Evolutionary conservation across 1,284 basidiomycete species (phyloP).

Genomic region (Sanghuangporus sanghuang): DNA sequence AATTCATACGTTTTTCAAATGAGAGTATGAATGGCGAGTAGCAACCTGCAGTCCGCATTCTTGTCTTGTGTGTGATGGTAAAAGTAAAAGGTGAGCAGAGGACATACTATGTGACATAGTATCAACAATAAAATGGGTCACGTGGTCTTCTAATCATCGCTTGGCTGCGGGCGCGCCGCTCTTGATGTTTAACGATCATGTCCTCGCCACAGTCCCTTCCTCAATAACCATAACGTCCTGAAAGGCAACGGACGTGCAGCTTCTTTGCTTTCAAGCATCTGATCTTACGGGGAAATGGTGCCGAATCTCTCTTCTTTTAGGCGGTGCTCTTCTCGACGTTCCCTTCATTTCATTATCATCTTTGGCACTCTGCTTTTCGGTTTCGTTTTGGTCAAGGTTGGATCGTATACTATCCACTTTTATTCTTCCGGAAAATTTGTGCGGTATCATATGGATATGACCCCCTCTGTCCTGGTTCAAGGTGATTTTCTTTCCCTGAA

Average conservation of each 20-base stretch:
- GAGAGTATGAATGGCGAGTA: too few relatives aligned
- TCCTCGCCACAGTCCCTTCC: not conserved
- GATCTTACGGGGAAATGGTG: not conserved
- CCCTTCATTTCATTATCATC: not conserved
- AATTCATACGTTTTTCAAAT: too few relatives aligned
- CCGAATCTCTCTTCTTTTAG: not conserved
- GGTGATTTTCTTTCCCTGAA: not conserved
- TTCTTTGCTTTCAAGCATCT: not conserved
- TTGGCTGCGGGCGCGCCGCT: not conserved
- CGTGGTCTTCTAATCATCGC: too few relatives aligned
- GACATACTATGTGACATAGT: too few relatives aligned
- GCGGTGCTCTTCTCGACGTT: not conserved
- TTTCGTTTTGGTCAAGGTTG: not conserved
- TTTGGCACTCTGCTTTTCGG: not conserved
- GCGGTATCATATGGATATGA: slow-evolving; percentile 1
- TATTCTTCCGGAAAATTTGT: not conserved
- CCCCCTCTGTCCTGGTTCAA: not conserved
- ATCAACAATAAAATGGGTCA: too few relatives aligned
- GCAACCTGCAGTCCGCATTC: too few relatives aligned
- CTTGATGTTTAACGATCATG: not conserved
- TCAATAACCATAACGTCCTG: not conserved
- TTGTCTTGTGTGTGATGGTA: too few relatives aligned
- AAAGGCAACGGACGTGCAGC: not conserved
- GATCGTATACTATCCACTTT: not conserved
- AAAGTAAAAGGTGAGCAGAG: too few relatives aligned